A percentile compares a stretch with the other conserved stretches of the same genome.
These are phyloP conservation scores for Globisporangium rhizosaccharum DNA, from an alignment of 352 stramenopile genomes.

Conservation along the genomic window DNA sequence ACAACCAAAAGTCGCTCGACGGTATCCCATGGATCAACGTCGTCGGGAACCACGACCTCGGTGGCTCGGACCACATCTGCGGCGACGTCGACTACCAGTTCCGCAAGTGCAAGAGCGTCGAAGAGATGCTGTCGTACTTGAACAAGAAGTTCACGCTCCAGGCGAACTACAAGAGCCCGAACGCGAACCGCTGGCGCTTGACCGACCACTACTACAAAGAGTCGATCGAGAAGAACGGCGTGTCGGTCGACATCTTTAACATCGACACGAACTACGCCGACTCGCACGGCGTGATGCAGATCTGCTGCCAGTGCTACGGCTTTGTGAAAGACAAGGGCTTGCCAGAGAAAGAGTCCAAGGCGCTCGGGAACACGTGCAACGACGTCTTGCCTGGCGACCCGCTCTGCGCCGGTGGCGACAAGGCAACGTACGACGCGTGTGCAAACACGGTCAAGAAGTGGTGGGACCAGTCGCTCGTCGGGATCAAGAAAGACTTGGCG, in stretches of 20 bases:
- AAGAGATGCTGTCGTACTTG: conserved; percentile 78
- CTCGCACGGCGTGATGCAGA: conserved; percentile 78
- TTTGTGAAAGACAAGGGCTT: conserved; percentile 69
- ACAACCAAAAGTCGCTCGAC: conserved; percentile 67
- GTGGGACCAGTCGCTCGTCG: conserved; percentile 67
- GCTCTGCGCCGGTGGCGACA: conserved; percentile 60
- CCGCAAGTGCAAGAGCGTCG: conserved; percentile 58
- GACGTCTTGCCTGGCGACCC: conserved; percentile 53
- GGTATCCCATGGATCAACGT: conserved; percentile 85
- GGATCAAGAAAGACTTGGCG: conserved; percentile 66
- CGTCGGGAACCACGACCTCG: conserved; percentile 84
- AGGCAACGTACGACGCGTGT: conserved; percentile 76
- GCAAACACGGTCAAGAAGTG: conserved; percentile 67
- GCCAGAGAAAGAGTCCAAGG: conserved; percentile 35
- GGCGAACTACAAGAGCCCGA: conserved; percentile 75
- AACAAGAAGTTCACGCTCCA: conserved; percentile 82
- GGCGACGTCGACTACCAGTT: conserved; percentile 87
- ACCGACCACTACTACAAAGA: conserved; percentile 86
- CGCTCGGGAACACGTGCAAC: conserved; percentile 67
- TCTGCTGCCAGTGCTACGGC: conserved; percentile 87
- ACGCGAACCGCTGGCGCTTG: conserved; percentile 73
- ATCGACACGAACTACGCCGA: conserved; percentile 85
- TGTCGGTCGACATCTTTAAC: conserved; percentile 87
- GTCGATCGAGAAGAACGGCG: conserved; percentile 63
- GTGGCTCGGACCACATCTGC: conserved; percentile 80